Evolutionary conservation across 2,329 filamentous ascomycete genomes (phyloP), one percentile per base, ranked within the genome.

Genomic region (Monosporascus sp.): DNA sequence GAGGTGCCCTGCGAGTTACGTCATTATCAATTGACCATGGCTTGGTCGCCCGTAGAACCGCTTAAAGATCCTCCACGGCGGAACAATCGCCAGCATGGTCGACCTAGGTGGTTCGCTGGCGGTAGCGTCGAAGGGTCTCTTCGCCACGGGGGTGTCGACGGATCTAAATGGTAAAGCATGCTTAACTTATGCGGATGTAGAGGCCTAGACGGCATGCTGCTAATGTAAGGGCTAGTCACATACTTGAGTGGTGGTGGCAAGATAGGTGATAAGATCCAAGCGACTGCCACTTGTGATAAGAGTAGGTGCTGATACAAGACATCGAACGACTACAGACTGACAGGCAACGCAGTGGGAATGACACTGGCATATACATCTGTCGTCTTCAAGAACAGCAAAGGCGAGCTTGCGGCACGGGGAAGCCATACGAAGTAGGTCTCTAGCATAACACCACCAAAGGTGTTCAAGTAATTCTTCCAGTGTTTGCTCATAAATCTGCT

Each of bases 11-110:
- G 40, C 17, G 16, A 8, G 7, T 16, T 17, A 17, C 19, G 35
- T 11, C 7, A 7, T 38, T 16, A 47, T 40, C 49, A 48, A 53
- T 48, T 7, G 14, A 24, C 40, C 8, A 40, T 51, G 35, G 44
- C 56, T 14, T 52, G 47, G 38, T 46, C 19, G 38, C 40, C 16
- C 35, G 3, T 22, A 91, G 87, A 93, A 93, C 65, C 85, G 89
- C 1, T 75, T 93, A 0, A 80, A 84, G 51, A 91, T 87, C 37
- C 78, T 92, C 27, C 89, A 93, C 63, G 89, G 89, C 19, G 89
- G 89, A 4, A 89, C 88, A 0, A 85, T 93, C 27, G 89, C 89
- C 3, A 88, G 85, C 65, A 85, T 92, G 72, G 85, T 87, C 27
- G 84, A 87, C 56, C 72, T 87, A 0, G 83, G 83, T 11, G 84